Evolutionary conservation across 208 protist genomes (phyloP), one percentile per base, ranked within the genome.

Genomic region (Leishmania tropica): DNA sequence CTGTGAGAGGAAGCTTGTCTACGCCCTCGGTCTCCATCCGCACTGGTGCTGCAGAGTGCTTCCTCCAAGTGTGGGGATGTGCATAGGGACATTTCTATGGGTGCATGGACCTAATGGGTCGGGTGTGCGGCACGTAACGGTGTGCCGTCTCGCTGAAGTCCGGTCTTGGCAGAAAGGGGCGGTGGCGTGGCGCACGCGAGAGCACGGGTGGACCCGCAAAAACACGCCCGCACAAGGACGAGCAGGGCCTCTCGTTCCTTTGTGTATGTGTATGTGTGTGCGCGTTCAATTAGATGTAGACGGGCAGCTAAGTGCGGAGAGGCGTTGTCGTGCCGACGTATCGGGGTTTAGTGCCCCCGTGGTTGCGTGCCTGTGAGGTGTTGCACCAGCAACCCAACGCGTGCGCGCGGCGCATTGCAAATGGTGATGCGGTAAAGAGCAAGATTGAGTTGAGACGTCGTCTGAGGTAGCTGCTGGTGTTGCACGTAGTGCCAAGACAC

Each of bases 1-100:
- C 82, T 13, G 56, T 81, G 21, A 85, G 71, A 15, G 82, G 64
- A 21, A 85, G 82, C 1, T 37, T 47, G 10, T 82, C 82, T 31
- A 58, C 8, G 40, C 53, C 11, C 17, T 76, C 53, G 17, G 47
- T 10, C 7, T 47, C 21, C 81, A 84, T 84, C 28, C 28, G 45
- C 10, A 24, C 28, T 53, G 70, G 45, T 7, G 24, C 42, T 17
- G 45, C 4, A 47, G 40, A 28, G 40, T 54, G 42, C 6, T 10
- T 7, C 45, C 42, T 45, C 35, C 24, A 8, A n/a, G 45, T 51
- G 8, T 37, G 19, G 24, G 24, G 13, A 21, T 35, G 11, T 37
- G 11, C 8, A 10, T 72, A 13, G 11, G 1, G 5, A 21, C 11
- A 31, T 28, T 11, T 31, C 47, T 78, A 31, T 68, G 75, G 47